Base-by-base conservation (phyloP, 1,139 yeast species). In the Ogataea hybrid region DNA sequence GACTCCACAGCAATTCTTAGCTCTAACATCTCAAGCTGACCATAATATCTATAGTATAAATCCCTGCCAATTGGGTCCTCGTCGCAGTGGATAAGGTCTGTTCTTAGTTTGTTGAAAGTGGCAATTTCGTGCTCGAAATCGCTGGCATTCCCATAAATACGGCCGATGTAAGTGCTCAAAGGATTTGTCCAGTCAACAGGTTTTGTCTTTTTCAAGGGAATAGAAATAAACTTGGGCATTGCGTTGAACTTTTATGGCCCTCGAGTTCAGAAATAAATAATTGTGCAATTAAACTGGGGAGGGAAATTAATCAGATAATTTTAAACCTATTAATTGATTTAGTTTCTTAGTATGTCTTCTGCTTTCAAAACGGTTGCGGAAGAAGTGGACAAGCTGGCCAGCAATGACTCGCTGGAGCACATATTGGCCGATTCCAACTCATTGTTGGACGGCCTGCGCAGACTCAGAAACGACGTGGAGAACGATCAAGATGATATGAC, bases 21-120 rank as follows among this genome's bases (percentile, higher is more conserved):
- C 51, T 86, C 92, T 38, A 92, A 65, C 15, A 88, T 74, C 56
- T 90, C 96, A 50, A 92, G 62, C 60, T 85, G 95, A 22, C 88
- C 86, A 57, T 83, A 88, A 63, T 92, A 92, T 45, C 77, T 75
- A 58, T 77, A 81, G 49, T 84, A 72, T 39, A 83, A 64, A 50
- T 76, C 79, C 52, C 75, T 67, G 1, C 78, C 76, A 0, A 77
- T 69, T 0, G 42, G 21, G 52, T 78, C 84, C 32, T 76, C 71
- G 46, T 71, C 69, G 5, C 76, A 73, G 28, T 85, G 86, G 25
- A 78, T 64, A 18, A 80, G 67, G 54, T 82, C 87, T 51, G 69
- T 76, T 46, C 96, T 74, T 38, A 84, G 64, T 43, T 79, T 75
- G 52, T 81, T 72, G 51, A 87, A 72, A 10, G 70, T 59, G 25